These are phyloP conservation scores for Candida coquimbonensis DNA, from an alignment of 805 yeast species.

Conservation along the genomic window DNA sequence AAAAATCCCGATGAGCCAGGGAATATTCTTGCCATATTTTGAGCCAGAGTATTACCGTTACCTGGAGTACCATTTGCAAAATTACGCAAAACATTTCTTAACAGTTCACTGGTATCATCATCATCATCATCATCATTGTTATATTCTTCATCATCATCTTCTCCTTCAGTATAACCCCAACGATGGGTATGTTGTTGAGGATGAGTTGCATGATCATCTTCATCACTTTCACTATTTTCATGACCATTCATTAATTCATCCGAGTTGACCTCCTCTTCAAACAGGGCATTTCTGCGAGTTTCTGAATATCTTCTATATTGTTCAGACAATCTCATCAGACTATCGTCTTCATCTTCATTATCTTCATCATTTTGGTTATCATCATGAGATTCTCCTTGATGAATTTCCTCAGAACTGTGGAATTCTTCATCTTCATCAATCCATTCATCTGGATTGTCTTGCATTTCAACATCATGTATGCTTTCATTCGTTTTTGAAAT, in stretches of 20 bases:
- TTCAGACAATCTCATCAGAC: slow-evolving; percentile 34
- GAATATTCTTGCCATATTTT: slow-evolving; percentile 28
- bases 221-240: slow-evolving; percentile 11
- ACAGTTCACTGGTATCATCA: slow-evolving; percentile 10
- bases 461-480: slow-evolving; percentile 4
- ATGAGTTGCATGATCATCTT: slow-evolving; percentile 9
- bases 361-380: slow-evolving; percentile 13
- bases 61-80: slow-evolving; percentile 20
- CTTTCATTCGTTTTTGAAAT: not conserved
- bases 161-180: slow-evolving; percentile 10
- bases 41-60: slow-evolving; percentile 13
- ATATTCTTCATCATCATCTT: slow-evolving; percentile 20
- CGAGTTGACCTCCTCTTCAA: slow-evolving; percentile 20
- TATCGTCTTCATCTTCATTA: slow-evolving; percentile 24
- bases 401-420: slow-evolving; percentile 3
- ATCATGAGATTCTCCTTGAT: slow-evolving; percentile 2
- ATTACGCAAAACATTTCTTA: slow-evolving; percentile 3
- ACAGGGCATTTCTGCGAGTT: slow-evolving; percentile 11
- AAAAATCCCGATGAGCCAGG: slow-evolving; percentile 33
- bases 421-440: slow-evolving; percentile 18
- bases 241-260: not conserved
- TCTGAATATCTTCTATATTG: slow-evolving; percentile 31
- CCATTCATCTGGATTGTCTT: slow-evolving; percentile 8
- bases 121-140: slow-evolving; percentile 21
- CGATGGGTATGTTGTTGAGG: not conserved